Evolutionary conservation across 805 yeast species (phyloP).

Genomic region (Lipomyces chichibuensis): DNA sequence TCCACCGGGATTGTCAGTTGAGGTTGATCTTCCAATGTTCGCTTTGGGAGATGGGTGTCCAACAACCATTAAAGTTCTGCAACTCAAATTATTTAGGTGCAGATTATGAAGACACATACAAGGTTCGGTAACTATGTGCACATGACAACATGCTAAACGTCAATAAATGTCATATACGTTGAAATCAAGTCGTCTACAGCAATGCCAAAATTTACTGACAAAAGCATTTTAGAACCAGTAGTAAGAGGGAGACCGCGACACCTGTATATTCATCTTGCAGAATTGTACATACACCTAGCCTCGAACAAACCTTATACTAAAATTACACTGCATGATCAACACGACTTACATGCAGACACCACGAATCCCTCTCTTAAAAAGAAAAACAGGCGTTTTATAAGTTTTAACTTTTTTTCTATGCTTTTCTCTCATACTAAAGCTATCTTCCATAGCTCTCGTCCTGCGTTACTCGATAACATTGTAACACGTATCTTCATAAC

Average conservation of each 20-base stretch:
- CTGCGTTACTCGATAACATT: background rate
- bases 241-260: conserved; percentile 20
- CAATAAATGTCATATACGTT: too few species aligned
- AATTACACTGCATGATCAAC: conserved; percentile 10
- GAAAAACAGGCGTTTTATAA: conserved; percentile 30
- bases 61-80: too few species aligned
- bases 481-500: background rate
- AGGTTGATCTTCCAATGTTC: background rate
- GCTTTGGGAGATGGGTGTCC: background rate
- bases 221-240: conserved; percentile 35
- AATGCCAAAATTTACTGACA: conserved; percentile 18
- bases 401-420: conserved; percentile 20
- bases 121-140: too few species aligned
- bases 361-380: conserved; percentile 26
- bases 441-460: background rate
- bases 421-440: conserved; percentile 2
- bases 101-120: too few species aligned
- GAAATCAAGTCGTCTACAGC: background rate
- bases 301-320: conserved; percentile 15
- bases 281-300: conserved; percentile 22
- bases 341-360: background rate
- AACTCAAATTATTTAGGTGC: background rate
- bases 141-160: too few species aligned
- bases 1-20: background rate
- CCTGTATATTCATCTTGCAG: conserved; percentile 20